These are phyloP conservation scores for Xylariales sp. DNA, from an alignment of 2,329 filamentous ascomycete species.

Conservation along the genomic window DNA sequence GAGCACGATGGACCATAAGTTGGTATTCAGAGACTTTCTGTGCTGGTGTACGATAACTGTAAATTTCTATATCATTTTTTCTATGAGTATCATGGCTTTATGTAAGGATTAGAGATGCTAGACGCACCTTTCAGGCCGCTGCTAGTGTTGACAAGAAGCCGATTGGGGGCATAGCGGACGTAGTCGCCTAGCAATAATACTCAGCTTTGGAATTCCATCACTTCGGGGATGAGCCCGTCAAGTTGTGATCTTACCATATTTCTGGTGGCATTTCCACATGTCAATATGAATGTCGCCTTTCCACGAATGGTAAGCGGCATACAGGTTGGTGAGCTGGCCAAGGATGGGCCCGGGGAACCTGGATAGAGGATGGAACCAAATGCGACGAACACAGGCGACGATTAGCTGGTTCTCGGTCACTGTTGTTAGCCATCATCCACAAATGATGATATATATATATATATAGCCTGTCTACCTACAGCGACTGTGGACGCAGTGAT, in stretches of 20 bases:
- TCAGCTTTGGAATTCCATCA: too few relatives aligned
- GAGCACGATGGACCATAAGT: conserved; percentile 6
- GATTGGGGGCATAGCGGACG: conserved; percentile 10
- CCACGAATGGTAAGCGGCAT: conserved; percentile 45
- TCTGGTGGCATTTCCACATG: conserved; percentile 43
- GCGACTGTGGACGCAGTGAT: too few relatives aligned
- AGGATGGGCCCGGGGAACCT: conserved; percentile 8
- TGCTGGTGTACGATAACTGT: too few relatives aligned
- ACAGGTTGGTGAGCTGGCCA: conserved; percentile 43
- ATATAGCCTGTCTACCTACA: too few relatives aligned
- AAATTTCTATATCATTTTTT: too few relatives aligned
- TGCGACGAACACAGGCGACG: too few relatives aligned
- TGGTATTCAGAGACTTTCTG: conserved; percentile 4
- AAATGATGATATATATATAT: too few relatives aligned
- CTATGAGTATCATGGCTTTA: too few relatives aligned
- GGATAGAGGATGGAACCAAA: conserved; percentile 8
- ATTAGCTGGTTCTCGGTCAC: too few relatives aligned
- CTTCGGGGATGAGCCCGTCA: too few relatives aligned
- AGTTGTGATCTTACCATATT: conserved; percentile 39
- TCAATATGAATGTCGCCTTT: conserved; percentile 49
- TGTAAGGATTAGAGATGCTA: background rate
- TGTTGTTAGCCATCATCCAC: too few relatives aligned
- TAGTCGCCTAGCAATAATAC: conserved; percentile 7
- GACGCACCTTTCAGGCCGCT: conserved; percentile 7
- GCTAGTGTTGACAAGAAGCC: conserved; percentile 8